phyloP scores from a whole-genome alignment of 306 rosid genomes.

The Quercus robur region DNA sequence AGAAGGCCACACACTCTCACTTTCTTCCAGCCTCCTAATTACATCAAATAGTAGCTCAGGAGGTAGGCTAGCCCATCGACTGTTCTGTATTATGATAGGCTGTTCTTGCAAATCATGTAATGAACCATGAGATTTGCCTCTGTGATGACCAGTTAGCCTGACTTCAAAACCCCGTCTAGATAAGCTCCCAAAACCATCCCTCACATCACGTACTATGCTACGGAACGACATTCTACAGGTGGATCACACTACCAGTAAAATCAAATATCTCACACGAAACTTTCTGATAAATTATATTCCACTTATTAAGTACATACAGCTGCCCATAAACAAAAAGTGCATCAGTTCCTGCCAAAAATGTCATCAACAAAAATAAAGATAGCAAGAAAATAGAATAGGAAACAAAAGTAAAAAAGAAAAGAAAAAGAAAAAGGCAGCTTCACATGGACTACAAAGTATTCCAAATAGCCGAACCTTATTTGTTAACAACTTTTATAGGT shows the following conservation, averaged over 20 bases:
- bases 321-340: conserved; percentile 24
- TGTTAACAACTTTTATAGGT: background rate
- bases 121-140: conserved; percentile 83
- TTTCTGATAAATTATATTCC: conserved; percentile 22
- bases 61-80: conserved; percentile 85
- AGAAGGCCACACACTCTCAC: conserved; percentile 80
- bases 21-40: conserved; percentile 79
- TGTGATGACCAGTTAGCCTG: conserved; percentile 56
- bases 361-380: background rate
- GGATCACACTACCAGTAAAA: conserved; percentile 16
- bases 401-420: background rate
- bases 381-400: background rate
- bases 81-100: conserved; percentile 58
- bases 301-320: conserved; percentile 28
- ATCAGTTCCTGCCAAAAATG: conserved; percentile 11
- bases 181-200: conserved; percentile 87
- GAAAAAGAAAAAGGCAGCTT: conserved; percentile 2
- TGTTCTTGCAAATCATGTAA: conserved; percentile 69
- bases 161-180: conserved; percentile 84
- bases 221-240: conserved; percentile 74
- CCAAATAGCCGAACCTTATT: conserved; percentile 9
- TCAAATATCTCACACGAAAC: conserved; percentile 18
- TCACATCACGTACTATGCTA: conserved; percentile 84
- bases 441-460: conserved; percentile 11
- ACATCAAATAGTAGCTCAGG: conserved; percentile 74